Evolutionary conservation across 2,329 filamentous ascomycete species (phyloP).

Genomic region (Chrysoporthe deuterocubensis): DNA sequence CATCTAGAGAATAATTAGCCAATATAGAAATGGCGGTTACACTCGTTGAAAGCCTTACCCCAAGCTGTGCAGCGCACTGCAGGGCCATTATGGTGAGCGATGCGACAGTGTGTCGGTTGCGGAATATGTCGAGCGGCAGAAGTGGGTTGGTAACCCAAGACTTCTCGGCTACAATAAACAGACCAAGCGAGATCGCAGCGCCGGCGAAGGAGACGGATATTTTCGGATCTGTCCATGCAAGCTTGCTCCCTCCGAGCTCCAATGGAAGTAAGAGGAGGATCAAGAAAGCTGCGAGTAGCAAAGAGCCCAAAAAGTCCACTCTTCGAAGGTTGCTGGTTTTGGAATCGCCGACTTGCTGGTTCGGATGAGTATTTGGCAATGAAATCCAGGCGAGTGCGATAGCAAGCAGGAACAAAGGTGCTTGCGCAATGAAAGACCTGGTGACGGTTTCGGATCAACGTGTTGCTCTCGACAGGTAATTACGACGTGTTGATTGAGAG

Average conservation of each 20-base stretch:
- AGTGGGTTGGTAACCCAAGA: conserved; percentile 58
- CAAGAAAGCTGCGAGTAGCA: conserved; percentile 44
- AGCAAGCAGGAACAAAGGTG: conserved; percentile 57
- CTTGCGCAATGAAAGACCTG: conserved; percentile 61
- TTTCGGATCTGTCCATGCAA: conserved; percentile 44
- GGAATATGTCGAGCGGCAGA: conserved; percentile 60
- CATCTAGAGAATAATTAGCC: conserved; percentile 40
- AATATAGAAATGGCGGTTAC: not conserved
- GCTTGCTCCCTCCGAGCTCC: conserved; percentile 44
- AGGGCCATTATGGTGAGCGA: conserved; percentile 56
- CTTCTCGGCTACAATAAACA: conserved; percentile 41
- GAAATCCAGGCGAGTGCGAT: conserved; percentile 43
- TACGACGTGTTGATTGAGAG: not conserved
- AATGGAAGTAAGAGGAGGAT: conserved; percentile 45
- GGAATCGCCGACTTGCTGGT: conserved; percentile 23
- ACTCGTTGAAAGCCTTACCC: conserved; percentile 43
- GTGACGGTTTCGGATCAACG: not conserved
- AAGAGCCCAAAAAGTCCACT: conserved; percentile 63
- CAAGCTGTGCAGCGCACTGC: conserved; percentile 62
- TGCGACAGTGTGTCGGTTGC: conserved; percentile 54
- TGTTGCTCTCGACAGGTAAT: not conserved
- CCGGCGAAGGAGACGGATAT: conserved; percentile 39
- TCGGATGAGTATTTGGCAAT: conserved; percentile 38
- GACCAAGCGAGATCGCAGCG: conserved; percentile 35
- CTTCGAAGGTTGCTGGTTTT: conserved; percentile 46